phyloP scores from a whole-genome alignment of 345 rosid species.

The Corchorus capsularis region DNA sequence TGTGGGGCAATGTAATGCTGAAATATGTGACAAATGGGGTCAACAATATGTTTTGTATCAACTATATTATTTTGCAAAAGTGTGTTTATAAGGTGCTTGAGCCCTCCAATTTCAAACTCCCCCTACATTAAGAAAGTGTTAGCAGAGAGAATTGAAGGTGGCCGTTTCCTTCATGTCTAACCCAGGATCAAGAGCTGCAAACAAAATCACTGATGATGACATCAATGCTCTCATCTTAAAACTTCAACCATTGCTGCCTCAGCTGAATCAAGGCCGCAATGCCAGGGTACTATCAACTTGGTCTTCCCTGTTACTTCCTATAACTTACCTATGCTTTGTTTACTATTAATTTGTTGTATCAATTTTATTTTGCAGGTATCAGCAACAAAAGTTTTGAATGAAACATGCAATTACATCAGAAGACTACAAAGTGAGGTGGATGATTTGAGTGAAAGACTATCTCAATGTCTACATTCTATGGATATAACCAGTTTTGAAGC shows the following conservation, averaged over 20 bases:
- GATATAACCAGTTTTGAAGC: constrained; percentile 28
- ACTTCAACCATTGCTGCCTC: constrained; percentile 34
- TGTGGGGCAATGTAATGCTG: constrained; percentile 15
- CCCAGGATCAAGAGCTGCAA: constrained; percentile 20
- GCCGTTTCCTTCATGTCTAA: constrained; percentile 15
- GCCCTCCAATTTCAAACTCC: constrained; percentile 9
- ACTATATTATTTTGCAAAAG: not conserved
- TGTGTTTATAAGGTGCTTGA: constrained; percentile 8
- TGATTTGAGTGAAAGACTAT: constrained; percentile 57
- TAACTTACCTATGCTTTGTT: not conserved
- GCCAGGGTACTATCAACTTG: constrained; percentile 29
- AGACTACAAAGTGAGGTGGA: constrained; percentile 53
- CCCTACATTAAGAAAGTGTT: not conserved
- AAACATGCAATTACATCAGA: constrained; percentile 54
- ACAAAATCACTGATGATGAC: constrained; percentile 31
- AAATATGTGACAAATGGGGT: constrained; percentile 10
- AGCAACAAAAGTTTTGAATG: constrained; percentile 45
- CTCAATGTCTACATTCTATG: constrained; percentile 45
- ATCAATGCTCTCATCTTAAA: constrained; percentile 33
- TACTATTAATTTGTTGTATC: not conserved
- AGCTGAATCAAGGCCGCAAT: constrained; percentile 25
- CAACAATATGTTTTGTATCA: constrained; percentile 4
- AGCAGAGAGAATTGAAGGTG: not conserved
- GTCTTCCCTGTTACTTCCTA: not conserved
- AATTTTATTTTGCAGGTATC: constrained; percentile 33